phyloP scores from a whole-genome alignment of 768 basidiomycete species.

The Lepiota brunneoincarnata region DNA sequence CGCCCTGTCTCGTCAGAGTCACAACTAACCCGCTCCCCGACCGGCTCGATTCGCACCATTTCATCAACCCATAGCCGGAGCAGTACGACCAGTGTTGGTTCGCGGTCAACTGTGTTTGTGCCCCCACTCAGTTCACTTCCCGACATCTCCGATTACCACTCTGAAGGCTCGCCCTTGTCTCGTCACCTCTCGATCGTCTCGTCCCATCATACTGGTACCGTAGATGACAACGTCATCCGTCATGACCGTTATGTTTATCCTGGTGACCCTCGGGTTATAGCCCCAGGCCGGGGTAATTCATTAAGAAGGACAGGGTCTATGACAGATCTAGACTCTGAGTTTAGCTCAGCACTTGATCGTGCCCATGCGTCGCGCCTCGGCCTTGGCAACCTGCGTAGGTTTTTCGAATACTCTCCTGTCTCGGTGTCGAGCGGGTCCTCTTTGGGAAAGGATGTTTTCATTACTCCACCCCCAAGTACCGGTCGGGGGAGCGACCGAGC shows the following conservation, averaged over 20 bases:
- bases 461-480: conserved; percentile 41
- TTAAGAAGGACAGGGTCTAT: conserved; percentile 55
- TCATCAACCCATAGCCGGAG: conserved; percentile 47
- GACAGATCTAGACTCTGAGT: conserved; percentile 59
- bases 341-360: conserved; percentile 49
- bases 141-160: conserved; percentile 60
- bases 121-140: conserved; percentile 72
- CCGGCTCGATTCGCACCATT: conserved; percentile 67
- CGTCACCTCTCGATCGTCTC: conserved; percentile 47
- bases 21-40: conserved; percentile 44
- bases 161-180: conserved; percentile 30
- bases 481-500: conserved; percentile 30
- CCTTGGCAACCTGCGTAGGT: conserved; percentile 28
- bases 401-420: conserved; percentile 62
- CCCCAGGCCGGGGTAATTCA: conserved; percentile 47
- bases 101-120: conserved; percentile 73
- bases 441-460: conserved; percentile 35
- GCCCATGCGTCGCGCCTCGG: conserved; percentile 39
- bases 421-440: conserved; percentile 69
- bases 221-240: conserved; percentile 71
- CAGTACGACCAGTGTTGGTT: conserved; percentile 48
- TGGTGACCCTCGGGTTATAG: conserved; percentile 72
- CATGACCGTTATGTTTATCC: conserved; percentile 67
- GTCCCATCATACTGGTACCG: conserved; percentile 61
- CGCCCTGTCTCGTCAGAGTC: conserved; percentile 48